Percentiles rank a stretch among this genome's conserved stretches.
Evolutionary conservation across 2,329 filamentous ascomycete species (phyloP).

Genomic region (Fusarium pseudoanthophilum): DNA sequence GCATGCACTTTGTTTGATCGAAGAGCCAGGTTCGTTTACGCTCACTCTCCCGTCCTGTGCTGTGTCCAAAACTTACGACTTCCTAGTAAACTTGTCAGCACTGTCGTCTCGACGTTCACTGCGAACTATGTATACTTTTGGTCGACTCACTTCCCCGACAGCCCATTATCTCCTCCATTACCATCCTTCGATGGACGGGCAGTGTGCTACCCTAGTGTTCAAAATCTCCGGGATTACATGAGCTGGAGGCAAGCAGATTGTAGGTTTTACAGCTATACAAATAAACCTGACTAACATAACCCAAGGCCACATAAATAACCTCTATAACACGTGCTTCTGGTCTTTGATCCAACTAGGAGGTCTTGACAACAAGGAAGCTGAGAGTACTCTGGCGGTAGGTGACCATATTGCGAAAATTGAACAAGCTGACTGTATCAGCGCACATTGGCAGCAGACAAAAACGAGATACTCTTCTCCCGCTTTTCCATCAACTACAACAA

Average conservation of each 20-base stretch:
- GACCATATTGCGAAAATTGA: background rate
- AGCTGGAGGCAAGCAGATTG: constrained; percentile 98
- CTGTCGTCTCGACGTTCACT: constrained; percentile 92
- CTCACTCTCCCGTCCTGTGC: background rate
- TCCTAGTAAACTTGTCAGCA: constrained; percentile 85
- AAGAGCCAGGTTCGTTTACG: constrained; percentile 71
- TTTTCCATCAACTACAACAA: constrained; percentile 99
- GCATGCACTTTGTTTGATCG: constrained; percentile 85
- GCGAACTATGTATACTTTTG: constrained; percentile 89
- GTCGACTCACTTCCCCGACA: constrained; percentile 78
- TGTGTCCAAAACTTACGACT: constrained; percentile 17
- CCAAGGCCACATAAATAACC: constrained; percentile 93
- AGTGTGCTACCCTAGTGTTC: constrained; percentile 85
- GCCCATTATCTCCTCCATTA: constrained; percentile 75
- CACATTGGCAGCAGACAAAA: constrained; percentile 87
- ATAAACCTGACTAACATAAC: constrained; percentile 19
- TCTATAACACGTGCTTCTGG: constrained; percentile 99
- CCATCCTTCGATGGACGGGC: constrained; percentile 94
- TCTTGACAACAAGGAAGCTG: constrained; percentile 80
- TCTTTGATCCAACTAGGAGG: constrained; percentile 81
- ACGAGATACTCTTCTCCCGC: constrained; percentile 90
- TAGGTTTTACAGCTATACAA: constrained; percentile 55
- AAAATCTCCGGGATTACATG: constrained; percentile 92
- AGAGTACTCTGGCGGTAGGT: constrained; percentile 78
- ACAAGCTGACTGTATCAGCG: constrained; percentile 64